Percentiles rank a stretch among this genome's conserved stretches.
These are phyloP conservation scores for Chlamydomonas reinhardtii DNA, from an alignment of 163 green algal genomes.

Conservation along the genomic window DNA sequence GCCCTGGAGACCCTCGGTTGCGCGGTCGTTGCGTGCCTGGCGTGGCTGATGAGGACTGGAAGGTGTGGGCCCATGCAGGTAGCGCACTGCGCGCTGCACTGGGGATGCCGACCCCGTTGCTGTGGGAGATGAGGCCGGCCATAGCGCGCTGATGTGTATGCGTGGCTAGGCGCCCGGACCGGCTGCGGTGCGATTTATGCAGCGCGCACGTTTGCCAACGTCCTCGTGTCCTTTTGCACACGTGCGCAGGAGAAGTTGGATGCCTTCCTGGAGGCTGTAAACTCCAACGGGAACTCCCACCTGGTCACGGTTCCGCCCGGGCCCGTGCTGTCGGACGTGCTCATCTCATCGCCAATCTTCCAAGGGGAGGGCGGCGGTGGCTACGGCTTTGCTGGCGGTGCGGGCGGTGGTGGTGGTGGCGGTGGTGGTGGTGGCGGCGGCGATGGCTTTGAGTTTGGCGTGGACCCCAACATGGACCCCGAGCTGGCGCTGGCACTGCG, in stretches of 20 bases:
- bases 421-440: conserved; percentile 69
- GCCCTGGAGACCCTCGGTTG: no score
- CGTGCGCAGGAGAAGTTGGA: conserved; percentile 88
- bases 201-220: no score
- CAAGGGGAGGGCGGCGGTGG: conserved; percentile 78
- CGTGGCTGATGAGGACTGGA: no score
- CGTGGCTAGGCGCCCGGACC: no score
- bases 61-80: no score
- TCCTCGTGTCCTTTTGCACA: no score
- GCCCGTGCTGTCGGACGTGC: conserved; percentile 90
- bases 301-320: conserved; percentile 91
- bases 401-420: conserved; percentile 68
- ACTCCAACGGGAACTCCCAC: conserved; percentile 93
- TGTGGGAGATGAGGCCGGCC: no score
- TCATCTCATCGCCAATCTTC: conserved; percentile 96
- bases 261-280: conserved; percentile 94
- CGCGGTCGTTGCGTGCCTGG: no score
- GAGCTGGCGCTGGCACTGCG: conserved; percentile 94
- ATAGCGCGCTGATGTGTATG: no score
- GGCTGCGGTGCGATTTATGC: no score
- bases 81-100: no score
- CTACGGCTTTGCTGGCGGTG: conserved; percentile 64
- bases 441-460: conserved; percentile 92
- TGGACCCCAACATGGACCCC: conserved; percentile 98
- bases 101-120: no score